These are phyloP conservation scores for Aspergillus terreus DNA, from an alignment of 2,329 filamentous ascomycete species.

Conservation along the genomic window DNA sequence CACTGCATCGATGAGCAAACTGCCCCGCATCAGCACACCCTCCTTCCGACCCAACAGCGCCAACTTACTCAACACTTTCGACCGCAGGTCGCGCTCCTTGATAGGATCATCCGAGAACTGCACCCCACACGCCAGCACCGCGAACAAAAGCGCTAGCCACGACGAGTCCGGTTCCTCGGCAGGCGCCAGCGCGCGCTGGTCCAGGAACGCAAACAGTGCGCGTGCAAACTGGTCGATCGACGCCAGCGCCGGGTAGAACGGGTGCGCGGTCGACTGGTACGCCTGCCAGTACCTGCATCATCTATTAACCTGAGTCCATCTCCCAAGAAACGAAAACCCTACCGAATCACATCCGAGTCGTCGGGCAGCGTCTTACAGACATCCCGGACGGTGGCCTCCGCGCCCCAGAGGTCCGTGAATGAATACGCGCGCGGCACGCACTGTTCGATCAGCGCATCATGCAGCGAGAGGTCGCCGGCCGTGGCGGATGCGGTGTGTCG, in stretches of 20 bases:
- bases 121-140: conserved; percentile 20
- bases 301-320: too few species aligned
- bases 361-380: conserved; percentile 21
- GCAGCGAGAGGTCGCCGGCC: conserved; percentile 7
- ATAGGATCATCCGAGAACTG: conserved; percentile 22
- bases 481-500: conserved; percentile 3
- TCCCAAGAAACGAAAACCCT: background rate
- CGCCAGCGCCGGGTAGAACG: conserved; percentile 18
- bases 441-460: conserved; percentile 14
- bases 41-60: background rate
- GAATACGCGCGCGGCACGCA: conserved; percentile 19
- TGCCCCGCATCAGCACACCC: conserved; percentile 1
- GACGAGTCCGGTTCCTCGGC: conserved; percentile 10
- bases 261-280: conserved; percentile 16
- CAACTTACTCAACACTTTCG: conserved; percentile 20
- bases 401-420: conserved; percentile 22
- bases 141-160: conserved; percentile 21
- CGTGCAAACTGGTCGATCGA: conserved; percentile 11
- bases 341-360: conserved; percentile 21
- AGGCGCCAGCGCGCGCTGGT: conserved; percentile 5
- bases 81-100: conserved; percentile 19
- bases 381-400: conserved; percentile 11
- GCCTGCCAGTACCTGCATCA: conserved; percentile 16
- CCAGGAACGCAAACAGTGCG: conserved; percentile 16
- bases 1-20: conserved; percentile 24